These are phyloP conservation scores for Aspergillus sclerotiicarbonarius DNA, from an alignment of 495 filamentous ascomycete species.

Conservation along the genomic window DNA sequence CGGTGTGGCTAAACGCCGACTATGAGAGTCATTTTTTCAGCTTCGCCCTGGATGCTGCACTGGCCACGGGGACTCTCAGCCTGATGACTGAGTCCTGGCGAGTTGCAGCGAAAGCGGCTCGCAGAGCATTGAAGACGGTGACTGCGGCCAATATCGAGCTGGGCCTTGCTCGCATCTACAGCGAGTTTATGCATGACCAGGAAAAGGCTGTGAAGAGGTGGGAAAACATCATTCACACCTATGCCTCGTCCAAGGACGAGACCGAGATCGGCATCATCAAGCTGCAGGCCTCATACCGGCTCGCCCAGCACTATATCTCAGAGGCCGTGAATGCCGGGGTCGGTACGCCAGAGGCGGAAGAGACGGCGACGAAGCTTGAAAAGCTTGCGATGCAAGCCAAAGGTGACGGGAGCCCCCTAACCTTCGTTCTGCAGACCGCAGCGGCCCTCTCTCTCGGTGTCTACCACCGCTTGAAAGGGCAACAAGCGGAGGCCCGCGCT, in stretches of 20 bases:
- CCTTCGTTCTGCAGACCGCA: neutral
- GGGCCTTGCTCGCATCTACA: constrained; percentile 12
- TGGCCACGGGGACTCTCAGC: constrained; percentile 10
- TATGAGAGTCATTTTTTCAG: neutral
- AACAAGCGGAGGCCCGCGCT: neutral
- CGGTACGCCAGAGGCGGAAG: constrained; percentile 2
- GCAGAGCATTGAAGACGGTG: constrained; percentile 6
- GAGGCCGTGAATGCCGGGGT: constrained; percentile 9
- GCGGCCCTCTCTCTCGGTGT: constrained; percentile 5
- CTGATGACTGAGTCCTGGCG: constrained; percentile 10
- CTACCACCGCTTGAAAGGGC: constrained; percentile 10
- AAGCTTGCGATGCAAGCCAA: constrained; percentile 1
- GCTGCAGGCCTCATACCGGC: neutral
- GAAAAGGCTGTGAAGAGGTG: constrained; percentile 4
- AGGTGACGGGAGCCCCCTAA: neutral
- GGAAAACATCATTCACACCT: constrained; percentile 13
- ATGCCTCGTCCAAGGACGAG: constrained; percentile 8
- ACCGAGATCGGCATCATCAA: constrained; percentile 5
- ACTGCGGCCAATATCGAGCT: constrained; percentile 6
- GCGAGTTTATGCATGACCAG: constrained; percentile 10
- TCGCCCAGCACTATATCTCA: constrained; percentile 4
- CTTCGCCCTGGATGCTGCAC: constrained; percentile 10
- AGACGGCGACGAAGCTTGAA: constrained; percentile 3
- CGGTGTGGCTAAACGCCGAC: constrained; percentile 5
- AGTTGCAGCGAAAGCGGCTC: constrained; percentile 1